Percentiles rank a stretch among this genome's conserved stretches.
These are phyloP conservation scores for Cladobotryum mycophilum DNA, from an alignment of 2,329 filamentous ascomycete genomes.

Conservation along the genomic window DNA sequence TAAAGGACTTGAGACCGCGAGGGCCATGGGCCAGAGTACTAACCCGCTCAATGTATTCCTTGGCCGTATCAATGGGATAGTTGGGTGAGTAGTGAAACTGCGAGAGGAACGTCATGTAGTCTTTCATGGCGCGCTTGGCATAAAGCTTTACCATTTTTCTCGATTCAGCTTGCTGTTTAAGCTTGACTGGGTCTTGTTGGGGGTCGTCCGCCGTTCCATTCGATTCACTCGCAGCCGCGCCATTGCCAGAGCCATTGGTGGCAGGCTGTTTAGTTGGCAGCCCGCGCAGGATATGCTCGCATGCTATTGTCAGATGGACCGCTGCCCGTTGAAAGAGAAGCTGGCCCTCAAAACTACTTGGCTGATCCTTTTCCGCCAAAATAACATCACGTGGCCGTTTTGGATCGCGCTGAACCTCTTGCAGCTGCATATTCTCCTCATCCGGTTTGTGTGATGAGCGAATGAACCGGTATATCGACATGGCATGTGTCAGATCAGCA, in stretches of 20 bases:
- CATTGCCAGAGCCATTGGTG: neutral
- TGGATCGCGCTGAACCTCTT: slow-evolving; percentile 21
- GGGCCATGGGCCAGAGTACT: slow-evolving; percentile 47
- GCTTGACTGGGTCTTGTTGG: slow-evolving; percentile 10
- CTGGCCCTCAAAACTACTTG: slow-evolving; percentile 68
- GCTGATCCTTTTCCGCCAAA: slow-evolving; percentile 47
- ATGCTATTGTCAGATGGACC: slow-evolving; percentile 66
- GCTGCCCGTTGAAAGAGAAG: slow-evolving; percentile 70
- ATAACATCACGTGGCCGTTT: slow-evolving; percentile 29
- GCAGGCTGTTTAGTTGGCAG: slow-evolving; percentile 26
- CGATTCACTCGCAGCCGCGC: slow-evolving; percentile 8
- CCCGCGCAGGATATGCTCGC: slow-evolving; percentile 54
- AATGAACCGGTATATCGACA: slow-evolving; percentile 48
- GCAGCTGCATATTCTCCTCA: slow-evolving; percentile 45
- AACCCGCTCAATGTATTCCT: slow-evolving; percentile 51
- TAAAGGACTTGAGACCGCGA: slow-evolving; percentile 34
- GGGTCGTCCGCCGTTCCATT: slow-evolving; percentile 3
- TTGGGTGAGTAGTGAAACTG: slow-evolving; percentile 75
- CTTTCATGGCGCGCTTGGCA: slow-evolving; percentile 69
- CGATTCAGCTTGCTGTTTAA: slow-evolving; percentile 18
- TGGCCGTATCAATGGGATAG: slow-evolving; percentile 52
- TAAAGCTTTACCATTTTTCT: slow-evolving; percentile 65
- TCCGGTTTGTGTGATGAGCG: slow-evolving; percentile 45
- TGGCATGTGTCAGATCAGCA: slow-evolving; percentile 62
- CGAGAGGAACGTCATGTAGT: slow-evolving; percentile 66